A percentile compares a stretch with the other conserved stretches of the same genome.
These are phyloP conservation scores for Collybia sordida DNA, from an alignment of 768 basidiomycete species.

Conservation along the genomic window DNA sequence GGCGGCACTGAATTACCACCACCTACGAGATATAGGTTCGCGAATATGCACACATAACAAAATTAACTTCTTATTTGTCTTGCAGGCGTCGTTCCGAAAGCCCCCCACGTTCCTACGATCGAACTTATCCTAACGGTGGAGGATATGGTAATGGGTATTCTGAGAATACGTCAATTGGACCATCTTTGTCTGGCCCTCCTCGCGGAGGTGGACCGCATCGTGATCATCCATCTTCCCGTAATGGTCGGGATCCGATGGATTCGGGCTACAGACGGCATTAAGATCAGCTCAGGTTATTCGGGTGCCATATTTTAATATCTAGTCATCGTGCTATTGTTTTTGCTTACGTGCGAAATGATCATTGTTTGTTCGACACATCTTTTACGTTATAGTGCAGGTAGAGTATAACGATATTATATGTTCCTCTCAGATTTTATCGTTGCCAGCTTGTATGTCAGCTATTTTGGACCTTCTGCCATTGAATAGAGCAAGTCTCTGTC, in stretches of 20 bases:
- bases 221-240: slow-evolving; percentile 48
- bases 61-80: slow-evolving; percentile 1
- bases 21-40: slow-evolving; percentile 47
- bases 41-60: slow-evolving; percentile 5
- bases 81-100: slow-evolving; percentile 73
- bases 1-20: slow-evolving; percentile 41
- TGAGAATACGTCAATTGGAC: slow-evolving; percentile 34
- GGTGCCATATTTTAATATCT: slow-evolving; percentile 11
- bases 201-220: slow-evolving; percentile 27
- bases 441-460: too few species aligned
- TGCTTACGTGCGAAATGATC: background rate
- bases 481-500: slow-evolving; percentile 49
- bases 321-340: slow-evolving; percentile 7
- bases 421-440: too few species aligned
- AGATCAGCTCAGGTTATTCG: slow-evolving; percentile 4
- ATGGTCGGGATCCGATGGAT: slow-evolving; percentile 44
- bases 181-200: slow-evolving; percentile 31
- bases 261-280: slow-evolving; percentile 41
- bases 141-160: slow-evolving; percentile 53
- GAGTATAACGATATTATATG: too few species aligned
- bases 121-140: slow-evolving; percentile 38
- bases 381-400: too few species aligned
- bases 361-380: too few species aligned
- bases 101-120: slow-evolving; percentile 57
- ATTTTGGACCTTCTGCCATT: slow-evolving; percentile 30